Base-by-base conservation (phyloP, 2,329 filamentous ascomycete genomes). In the Cladobotryum protrusum region DNA sequence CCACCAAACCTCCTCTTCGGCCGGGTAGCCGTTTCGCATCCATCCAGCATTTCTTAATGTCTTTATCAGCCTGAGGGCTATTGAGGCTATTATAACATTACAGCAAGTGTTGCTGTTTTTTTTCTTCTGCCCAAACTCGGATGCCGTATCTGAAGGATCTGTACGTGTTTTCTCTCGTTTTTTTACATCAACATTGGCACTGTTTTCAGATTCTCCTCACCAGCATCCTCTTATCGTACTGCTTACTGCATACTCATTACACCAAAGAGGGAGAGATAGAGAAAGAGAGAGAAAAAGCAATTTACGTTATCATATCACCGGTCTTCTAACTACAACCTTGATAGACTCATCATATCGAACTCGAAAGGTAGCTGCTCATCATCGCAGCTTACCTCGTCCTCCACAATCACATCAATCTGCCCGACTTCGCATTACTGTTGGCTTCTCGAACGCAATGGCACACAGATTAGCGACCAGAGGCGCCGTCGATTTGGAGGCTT, bases 401-500 rank as follows among this genome's bases (percentile, higher is more conserved):
- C 20, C 40, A 13, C 41, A 33, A 36, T 29, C 42, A 15, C 45
- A 13, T 20, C 37, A 17, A 39, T 40, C 36, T 33, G 17, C 5
- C 20, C 42, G 5, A 29, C 19, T 15, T 39, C 33, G 13, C 40
- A 39, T 39, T 39, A 36, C 43, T 33, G 40, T 24, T 20, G 15
- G 1, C 20, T 20, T 24, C 35, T 47, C 48, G 43, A 34, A 43
- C 49, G 54, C 52, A 54, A 77, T 77, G 74, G 68, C 74, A 54
- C 72, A 77, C 62, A 70, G 71, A 63, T 66, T 77, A 62, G 71
- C 52, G 36, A 56, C 69, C 52, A 76, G 73, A 66, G 76, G 75
- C 54, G 69, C 66, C 60, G 63, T 75, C 63, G 78, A 83, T 58
- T 72, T 81, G 66, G 82, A 85, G 65, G 81, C 82, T 48, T 71